Percentiles rank a stretch among this genome's conserved stretches.
phyloP scores from a whole-genome alignment of 2,329 filamentous ascomycete species.

The Dothidotthia symphoricarpi region DNA sequence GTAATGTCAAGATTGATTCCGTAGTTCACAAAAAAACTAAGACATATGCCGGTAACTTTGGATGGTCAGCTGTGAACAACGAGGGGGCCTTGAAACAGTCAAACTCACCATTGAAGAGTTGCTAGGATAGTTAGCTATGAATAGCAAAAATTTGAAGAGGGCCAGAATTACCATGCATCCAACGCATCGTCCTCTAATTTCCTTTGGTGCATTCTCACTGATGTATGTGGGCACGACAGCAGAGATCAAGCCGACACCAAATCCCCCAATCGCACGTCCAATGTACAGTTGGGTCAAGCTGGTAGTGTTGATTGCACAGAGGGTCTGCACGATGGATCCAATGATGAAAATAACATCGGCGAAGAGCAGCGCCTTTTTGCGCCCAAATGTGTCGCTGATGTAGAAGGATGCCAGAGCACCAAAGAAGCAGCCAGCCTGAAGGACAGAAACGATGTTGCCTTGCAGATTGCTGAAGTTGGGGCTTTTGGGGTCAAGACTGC shows the following conservation, averaged over 20 bases:
- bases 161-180: constrained; percentile 29
- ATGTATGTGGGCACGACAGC: constrained; percentile 48
- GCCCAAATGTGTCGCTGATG: constrained; percentile 44
- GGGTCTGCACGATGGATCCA: constrained; percentile 44
- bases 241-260: constrained; percentile 46
- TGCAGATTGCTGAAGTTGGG: constrained; percentile 41
- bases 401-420: constrained; percentile 47
- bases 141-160: no score
- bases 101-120: constrained; percentile 38
- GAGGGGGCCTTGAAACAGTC: no score
- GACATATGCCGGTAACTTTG: constrained; percentile 44
- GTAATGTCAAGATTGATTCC: constrained; percentile 49
- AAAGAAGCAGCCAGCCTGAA: constrained; percentile 48
- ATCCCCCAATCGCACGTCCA: constrained; percentile 46
- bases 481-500: constrained; percentile 30
- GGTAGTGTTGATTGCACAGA: constrained; percentile 36
- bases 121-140: constrained; percentile 18
- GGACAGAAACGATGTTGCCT: constrained; percentile 47
- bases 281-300: constrained; percentile 44
- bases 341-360: constrained; percentile 46
- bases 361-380: constrained; percentile 44
- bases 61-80: no score
- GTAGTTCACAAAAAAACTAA: constrained; percentile 56
- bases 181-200: constrained; percentile 41
- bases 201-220: constrained; percentile 48